Conservation (phyloP, 2,329 filamentous ascomycete genomes). For the Hymenotorrendiella dingleyae region DNA sequence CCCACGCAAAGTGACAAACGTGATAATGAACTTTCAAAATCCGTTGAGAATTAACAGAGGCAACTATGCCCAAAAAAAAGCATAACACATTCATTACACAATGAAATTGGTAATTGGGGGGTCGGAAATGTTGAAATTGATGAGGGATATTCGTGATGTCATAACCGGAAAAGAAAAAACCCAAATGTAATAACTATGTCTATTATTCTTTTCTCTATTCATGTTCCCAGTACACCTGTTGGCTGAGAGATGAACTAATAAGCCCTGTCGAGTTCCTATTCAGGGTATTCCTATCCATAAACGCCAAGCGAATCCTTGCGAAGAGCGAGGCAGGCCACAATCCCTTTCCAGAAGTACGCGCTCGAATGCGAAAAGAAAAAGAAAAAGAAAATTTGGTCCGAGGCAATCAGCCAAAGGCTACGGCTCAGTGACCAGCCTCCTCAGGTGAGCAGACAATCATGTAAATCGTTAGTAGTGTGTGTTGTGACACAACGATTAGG, state of each 20-base stretch:
- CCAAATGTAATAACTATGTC: neutral
- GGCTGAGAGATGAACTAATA: neutral
- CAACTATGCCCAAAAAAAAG: no score
- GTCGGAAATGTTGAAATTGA: no score
- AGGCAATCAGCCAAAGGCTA: no score
- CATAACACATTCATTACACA: no score
- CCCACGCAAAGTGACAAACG: no score
- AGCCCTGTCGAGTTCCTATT: no score
- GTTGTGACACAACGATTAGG: constrained; percentile 28
- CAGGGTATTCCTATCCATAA: constrained; percentile 15
- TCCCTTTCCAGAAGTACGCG: neutral
- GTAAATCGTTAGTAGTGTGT: constrained; percentile 5
- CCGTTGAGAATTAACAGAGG: no score
- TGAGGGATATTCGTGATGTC: no score
- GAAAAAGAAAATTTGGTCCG: constrained; percentile 1
- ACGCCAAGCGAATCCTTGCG: constrained; percentile 7
- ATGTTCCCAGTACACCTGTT: neutral
- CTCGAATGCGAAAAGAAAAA: constrained; percentile 4
- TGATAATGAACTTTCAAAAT: no score
- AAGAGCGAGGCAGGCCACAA: neutral
- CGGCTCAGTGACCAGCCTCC: constrained; percentile 4
- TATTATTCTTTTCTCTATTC: constrained; percentile 6
- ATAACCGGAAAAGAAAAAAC: neutral
- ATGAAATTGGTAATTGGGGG: no score
- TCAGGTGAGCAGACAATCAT: neutral